phyloP scores from a whole-genome alignment of 495 filamentous ascomycete species.

The Neurospora tetraspora region DNA sequence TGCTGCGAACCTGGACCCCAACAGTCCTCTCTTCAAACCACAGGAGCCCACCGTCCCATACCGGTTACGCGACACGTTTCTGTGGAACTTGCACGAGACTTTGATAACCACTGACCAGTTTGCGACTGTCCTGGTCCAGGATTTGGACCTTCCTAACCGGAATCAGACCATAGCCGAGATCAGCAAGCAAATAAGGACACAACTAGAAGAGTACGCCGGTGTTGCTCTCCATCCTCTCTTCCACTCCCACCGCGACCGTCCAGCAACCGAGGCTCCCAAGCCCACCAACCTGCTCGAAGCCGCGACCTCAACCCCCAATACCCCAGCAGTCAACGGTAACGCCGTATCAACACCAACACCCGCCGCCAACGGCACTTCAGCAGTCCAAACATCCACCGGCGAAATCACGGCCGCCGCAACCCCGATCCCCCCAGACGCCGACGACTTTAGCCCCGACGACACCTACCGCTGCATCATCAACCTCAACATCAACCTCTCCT shows the following conservation, averaged over 20 bases:
- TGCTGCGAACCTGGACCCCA: constrained; percentile 39
- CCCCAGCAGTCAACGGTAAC: constrained; percentile 24
- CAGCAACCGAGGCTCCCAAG: constrained; percentile 33
- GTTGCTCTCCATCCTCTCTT: constrained; percentile 90
- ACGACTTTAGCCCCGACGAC: constrained; percentile 64
- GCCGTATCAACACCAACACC: constrained; percentile 20
- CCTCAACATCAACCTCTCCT: constrained; percentile 85
- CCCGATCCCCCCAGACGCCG: constrained; percentile 12
- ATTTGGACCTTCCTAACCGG: constrained; percentile 80
- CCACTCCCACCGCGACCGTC: constrained; percentile 44
- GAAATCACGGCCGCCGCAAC: constrained; percentile 21
- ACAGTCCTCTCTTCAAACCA: constrained; percentile 61
- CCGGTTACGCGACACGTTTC: constrained; percentile 82
- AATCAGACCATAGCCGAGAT: constrained; percentile 61
- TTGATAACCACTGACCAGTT: constrained; percentile 93
- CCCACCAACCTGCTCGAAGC: constrained; percentile 13
- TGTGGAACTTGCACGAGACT: constrained; percentile 97
- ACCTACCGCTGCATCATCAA: constrained; percentile 85
- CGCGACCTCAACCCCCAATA: constrained; percentile 35
- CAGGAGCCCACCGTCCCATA: constrained; percentile 72
- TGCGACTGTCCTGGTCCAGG: constrained; percentile 79
- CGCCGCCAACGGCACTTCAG: constrained; percentile 4
- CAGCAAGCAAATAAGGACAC: constrained; percentile 85
- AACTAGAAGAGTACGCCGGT: constrained; percentile 92
- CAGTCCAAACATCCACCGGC: constrained; percentile 14